A percentile compares a stretch with the other conserved stretches of the same genome.
Evolutionary conservation across 108 stramenopile genomes (phyloP).

Genomic region (Heterococcus sp.): DNA sequence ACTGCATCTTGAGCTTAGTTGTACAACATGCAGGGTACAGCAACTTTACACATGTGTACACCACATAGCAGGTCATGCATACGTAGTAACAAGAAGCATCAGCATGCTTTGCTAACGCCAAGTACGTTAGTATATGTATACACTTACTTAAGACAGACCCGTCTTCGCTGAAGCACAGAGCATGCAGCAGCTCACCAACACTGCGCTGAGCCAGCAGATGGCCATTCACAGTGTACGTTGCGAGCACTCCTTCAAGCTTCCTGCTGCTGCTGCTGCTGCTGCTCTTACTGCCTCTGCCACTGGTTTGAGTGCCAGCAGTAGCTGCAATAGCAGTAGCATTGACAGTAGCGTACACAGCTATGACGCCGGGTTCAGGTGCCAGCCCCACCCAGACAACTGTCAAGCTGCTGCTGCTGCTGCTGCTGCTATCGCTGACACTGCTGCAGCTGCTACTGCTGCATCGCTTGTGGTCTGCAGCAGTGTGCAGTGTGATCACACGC

Average conservation of each 20-base stretch:
- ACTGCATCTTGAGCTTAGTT: no score
- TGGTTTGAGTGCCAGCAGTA: no score
- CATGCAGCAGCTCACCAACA: neutral
- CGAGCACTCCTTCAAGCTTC: neutral
- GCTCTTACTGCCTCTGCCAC: neutral
- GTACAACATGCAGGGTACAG: no score
- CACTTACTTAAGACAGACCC: neutral
- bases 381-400: neutral
- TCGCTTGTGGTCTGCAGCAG: no score
- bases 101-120: no score
- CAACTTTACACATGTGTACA: no score
- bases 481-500: no score
- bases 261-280: neutral
- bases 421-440: neutral
- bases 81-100: no score
- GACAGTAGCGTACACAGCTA: neutral
- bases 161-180: neutral
- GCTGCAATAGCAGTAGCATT: neutral
- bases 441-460: no score
- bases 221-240: neutral
- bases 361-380: neutral
- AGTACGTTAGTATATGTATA: no score
- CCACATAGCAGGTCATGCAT: no score
- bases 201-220: neutral
- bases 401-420: neutral